phyloP scores from a whole-genome alignment of 2,329 filamentous ascomycete genomes.

The Chalaropsis ovoidea region DNA sequence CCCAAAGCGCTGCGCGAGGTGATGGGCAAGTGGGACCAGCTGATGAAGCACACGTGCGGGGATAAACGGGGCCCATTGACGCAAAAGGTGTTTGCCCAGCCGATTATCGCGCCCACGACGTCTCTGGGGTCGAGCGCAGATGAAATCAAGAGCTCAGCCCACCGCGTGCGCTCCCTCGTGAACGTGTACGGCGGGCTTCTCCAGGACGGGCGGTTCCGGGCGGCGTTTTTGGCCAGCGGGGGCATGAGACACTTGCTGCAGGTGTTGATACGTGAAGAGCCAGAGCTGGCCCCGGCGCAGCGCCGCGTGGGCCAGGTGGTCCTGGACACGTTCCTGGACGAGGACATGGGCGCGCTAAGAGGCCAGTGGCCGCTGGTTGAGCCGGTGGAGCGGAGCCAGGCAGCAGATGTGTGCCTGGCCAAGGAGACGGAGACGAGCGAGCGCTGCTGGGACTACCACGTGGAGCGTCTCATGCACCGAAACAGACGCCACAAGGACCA shows the following conservation, averaged over 20 bases:
- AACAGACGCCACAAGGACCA: slow-evolving; percentile 34
- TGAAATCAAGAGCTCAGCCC: slow-evolving; percentile 29
- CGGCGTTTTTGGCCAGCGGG: slow-evolving; percentile 44
- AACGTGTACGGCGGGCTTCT: slow-evolving; percentile 48
- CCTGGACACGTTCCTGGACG: slow-evolving; percentile 57
- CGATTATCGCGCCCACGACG: background rate
- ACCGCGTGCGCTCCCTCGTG: slow-evolving; percentile 35
- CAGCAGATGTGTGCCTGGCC: slow-evolving; percentile 31
- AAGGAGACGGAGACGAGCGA: slow-evolving; percentile 34
- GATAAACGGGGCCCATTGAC: slow-evolving; percentile 26
- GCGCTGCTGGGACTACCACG: slow-evolving; percentile 51
- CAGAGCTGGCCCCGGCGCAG: slow-evolving; percentile 41
- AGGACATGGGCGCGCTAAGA: slow-evolving; percentile 49
- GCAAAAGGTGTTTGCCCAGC: slow-evolving; percentile 18
- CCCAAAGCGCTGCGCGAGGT: slow-evolving; percentile 48
- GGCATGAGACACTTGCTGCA: slow-evolving; percentile 48
- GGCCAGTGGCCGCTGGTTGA: slow-evolving; percentile 45
- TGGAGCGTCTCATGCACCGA: slow-evolving; percentile 35
- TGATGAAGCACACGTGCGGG: slow-evolving; percentile 36
- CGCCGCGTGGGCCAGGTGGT: slow-evolving; percentile 49
- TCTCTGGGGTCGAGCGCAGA: background rate
- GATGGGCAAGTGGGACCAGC: slow-evolving; percentile 38
- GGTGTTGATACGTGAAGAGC: slow-evolving; percentile 35
- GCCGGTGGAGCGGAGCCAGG: slow-evolving; percentile 31
- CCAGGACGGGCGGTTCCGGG: slow-evolving; percentile 43